Conservation (phyloP, 331 rosid genomes). For the Phaseolus coccineus region DNA sequence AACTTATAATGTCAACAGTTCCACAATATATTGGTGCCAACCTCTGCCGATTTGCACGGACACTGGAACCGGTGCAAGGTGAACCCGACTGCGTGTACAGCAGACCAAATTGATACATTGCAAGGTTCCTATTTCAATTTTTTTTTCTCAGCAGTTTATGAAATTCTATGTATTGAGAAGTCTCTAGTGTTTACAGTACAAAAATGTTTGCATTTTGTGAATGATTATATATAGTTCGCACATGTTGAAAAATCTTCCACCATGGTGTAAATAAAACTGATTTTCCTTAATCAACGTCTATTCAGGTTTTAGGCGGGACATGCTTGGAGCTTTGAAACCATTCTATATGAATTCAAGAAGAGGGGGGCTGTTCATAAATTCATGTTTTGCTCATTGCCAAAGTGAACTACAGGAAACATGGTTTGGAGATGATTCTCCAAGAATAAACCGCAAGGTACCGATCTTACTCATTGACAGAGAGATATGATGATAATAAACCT, state of each 20-base stretch:
- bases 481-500: conserved; percentile 26
- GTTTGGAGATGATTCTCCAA: conserved; percentile 80
- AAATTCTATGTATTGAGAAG: conserved; percentile 7
- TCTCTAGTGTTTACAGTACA: background rate
- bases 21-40: conserved; percentile 78
- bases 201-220: conserved; percentile 12
- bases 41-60: conserved; percentile 79
- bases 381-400: conserved; percentile 99
- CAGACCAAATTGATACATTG: conserved; percentile 59
- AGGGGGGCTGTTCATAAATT: conserved; percentile 87
- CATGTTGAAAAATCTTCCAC: conserved; percentile 17
- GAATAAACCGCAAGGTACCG: conserved; percentile 69
- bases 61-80: conserved; percentile 83
- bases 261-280: conserved; percentile 2
- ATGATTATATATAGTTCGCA: conserved; percentile 4
- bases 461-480: conserved; percentile 7
- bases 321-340: conserved; percentile 65
- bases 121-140: conserved; percentile 64
- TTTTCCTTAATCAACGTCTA: conserved; percentile 14
- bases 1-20: conserved; percentile 61
- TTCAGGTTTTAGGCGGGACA: conserved; percentile 71
- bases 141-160: conserved; percentile 5
- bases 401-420: conserved; percentile 91
- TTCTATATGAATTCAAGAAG: conserved; percentile 59
- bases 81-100: conserved; percentile 68